Conservation (phyloP, 2,329 filamentous ascomycete genomes). For the Trichoderma guizhouense region DNA sequence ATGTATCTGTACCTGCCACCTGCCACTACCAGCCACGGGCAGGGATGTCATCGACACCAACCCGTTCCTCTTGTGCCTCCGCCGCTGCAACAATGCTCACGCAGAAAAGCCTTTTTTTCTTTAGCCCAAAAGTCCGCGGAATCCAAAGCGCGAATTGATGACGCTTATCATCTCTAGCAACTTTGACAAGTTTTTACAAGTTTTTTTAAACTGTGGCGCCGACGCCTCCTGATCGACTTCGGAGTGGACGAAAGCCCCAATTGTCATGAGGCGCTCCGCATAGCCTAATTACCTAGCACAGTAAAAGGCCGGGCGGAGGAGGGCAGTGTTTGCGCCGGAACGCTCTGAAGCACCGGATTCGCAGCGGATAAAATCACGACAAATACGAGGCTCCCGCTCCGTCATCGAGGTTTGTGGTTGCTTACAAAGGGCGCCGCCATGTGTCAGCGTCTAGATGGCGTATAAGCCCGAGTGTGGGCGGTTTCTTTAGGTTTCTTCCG, state of each 20-base stretch:
- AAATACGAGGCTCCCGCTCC: conserved; percentile 8
- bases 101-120: background rate
- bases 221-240: conserved; percentile 10
- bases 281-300: conserved; percentile 2
- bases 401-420: conserved; percentile 7
- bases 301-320: background rate
- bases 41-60: conserved; percentile 6
- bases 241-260: conserved; percentile 4
- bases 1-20: background rate
- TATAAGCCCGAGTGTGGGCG: background rate
- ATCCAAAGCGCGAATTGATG: background rate
- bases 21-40: conserved; percentile 4
- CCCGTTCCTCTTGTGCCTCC: background rate
- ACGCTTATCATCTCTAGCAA: background rate
- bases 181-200: background rate
- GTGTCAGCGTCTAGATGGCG: background rate
- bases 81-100: background rate
- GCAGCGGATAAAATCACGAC: conserved; percentile 2
- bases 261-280: conserved; percentile 8
- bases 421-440: conserved; percentile 7
- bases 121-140: background rate
- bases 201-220: conserved; percentile 7
- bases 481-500: background rate
- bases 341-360: conserved; percentile 7
- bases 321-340: background rate